phyloP scores from a whole-genome alignment of 2,329 filamentous ascomycete species.

The Botryosphaeria agaves region DNA sequence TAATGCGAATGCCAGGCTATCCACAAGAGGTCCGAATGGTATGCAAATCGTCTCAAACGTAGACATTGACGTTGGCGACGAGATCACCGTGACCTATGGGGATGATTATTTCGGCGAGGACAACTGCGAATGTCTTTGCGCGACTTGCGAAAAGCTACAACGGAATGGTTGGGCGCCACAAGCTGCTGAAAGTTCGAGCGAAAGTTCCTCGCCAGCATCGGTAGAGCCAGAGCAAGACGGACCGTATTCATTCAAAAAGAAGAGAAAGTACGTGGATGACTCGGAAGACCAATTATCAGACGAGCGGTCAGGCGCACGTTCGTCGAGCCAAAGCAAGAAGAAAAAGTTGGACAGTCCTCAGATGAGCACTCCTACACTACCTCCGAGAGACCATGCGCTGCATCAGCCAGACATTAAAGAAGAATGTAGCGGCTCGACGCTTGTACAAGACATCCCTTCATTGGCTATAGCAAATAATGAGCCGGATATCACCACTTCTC shows the following conservation, averaged over 20 bases:
- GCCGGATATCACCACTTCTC: too few relatives aligned
- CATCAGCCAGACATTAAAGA: too few relatives aligned
- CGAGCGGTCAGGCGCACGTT: background rate
- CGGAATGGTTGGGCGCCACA: conserved; percentile 66
- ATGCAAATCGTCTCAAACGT: conserved; percentile 80
- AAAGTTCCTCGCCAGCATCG: conserved; percentile 1
- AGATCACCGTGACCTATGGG: conserved; percentile 92
- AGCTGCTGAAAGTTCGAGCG: conserved; percentile 8
- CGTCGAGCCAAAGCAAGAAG: background rate
- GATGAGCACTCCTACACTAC: too few relatives aligned
- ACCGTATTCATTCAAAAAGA: conserved; percentile 9
- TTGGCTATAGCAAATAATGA: too few relatives aligned
- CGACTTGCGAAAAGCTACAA: conserved; percentile 59
- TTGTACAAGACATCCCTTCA: too few relatives aligned
- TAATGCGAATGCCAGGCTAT: conserved; percentile 73
- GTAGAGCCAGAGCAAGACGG: conserved; percentile 2
- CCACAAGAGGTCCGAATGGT: conserved; percentile 66
- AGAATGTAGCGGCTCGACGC: too few relatives aligned
- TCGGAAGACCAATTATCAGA: background rate
- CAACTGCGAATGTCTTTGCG: conserved; percentile 89
- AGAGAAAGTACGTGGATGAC: conserved; percentile 11
- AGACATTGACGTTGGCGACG: conserved; percentile 72
- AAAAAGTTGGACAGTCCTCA: background rate
- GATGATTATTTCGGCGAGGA: conserved; percentile 91
- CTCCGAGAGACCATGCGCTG: too few relatives aligned